These are phyloP conservation scores for Trichopus zeylanicus DNA, from an alignment of 116 monocot species.

Conservation along the genomic window DNA sequence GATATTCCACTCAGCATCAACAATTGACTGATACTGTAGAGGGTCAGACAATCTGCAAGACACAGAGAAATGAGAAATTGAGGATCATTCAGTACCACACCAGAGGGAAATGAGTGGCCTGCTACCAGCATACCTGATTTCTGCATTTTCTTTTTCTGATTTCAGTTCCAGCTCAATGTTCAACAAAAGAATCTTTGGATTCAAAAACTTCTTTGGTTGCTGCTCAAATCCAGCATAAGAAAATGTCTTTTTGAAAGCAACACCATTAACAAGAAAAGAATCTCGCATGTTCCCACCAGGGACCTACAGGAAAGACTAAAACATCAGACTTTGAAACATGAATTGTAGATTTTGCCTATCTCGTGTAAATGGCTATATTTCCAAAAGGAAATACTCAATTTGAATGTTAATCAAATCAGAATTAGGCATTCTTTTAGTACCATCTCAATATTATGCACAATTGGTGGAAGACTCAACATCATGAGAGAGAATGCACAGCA, in stretches of 20 bases:
- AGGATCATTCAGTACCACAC: neutral
- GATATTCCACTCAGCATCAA: constrained; percentile 99
- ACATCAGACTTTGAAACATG: neutral
- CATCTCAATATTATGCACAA: too few species aligned
- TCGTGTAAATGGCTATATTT: too few species aligned
- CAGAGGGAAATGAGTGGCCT: neutral
- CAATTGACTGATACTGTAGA: constrained; percentile 90
- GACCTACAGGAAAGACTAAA: constrained; percentile 28
- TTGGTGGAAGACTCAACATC: too few species aligned
- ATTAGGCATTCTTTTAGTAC: too few species aligned
- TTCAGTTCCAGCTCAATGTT: constrained; percentile 96
- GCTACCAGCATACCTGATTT: constrained; percentile 66
- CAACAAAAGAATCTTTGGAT: constrained; percentile 88
- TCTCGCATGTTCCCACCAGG: constrained; percentile 95
- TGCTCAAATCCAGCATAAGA: constrained; percentile 99
- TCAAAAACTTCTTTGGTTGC: constrained; percentile 95
- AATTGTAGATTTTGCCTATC: too few species aligned
- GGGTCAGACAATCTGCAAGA: constrained; percentile 78
- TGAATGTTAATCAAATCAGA: too few species aligned
- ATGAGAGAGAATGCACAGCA: too few species aligned
- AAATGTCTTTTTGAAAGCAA: constrained; percentile 99
- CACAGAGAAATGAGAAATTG: neutral
- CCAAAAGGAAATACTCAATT: too few species aligned
- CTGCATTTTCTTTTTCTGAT: constrained; percentile 99
- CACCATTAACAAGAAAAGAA: constrained; percentile 95